Base-by-base conservation (phyloP, 345 rosid genomes). In the Cardiospermum halicacabum region DNA sequence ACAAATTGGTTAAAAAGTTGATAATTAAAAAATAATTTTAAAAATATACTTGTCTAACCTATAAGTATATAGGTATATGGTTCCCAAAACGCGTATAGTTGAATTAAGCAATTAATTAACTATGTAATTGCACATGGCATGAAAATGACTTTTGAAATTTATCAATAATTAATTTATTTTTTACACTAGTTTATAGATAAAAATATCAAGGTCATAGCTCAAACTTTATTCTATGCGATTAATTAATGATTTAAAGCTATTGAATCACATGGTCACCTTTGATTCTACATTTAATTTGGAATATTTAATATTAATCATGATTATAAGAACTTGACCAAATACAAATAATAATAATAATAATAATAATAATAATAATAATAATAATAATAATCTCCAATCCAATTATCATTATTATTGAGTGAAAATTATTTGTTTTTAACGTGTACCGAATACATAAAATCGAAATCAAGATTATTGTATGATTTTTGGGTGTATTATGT, bases 81-180 rank as follows among this genome's bases (percentile, higher is more conserved):
- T 30, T 18, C 39, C 47, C 13, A 49, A 21, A 31, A 62, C 66
- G 66, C 66, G 66, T 32, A n/a, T n/a, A 62, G 42, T 62, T 62
- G 56, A 62, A 60, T 25, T 42, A 16, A 48, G 16, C 12, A 11
- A 2, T 16, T n/a, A n/a, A n/a, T 24, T 28, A 19, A 3, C 0
- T 50, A 19, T n/a, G 12, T 50, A 22, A 6, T 15, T 43, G 56
- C 56, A 62, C 66, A 62, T 62, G 66, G 42, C 56, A 18, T 48
- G 66, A 62, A 48, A 62, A 62, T 19, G 66, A 62, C 66, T 1
- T 3, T 11, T 19, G 10, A 31, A n/a, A 28, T 56, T 56, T 3
- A 11, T 32, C n/a, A n/a, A n/a, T 56, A 1, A 2, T 32, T 31
- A 3, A 10, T 32, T 32, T n/a, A n/a, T n/a, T n/a, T n/a, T n/a